A percentile compares a stretch with the other conserved stretches of the same genome.
phyloP scores from a whole-genome alignment of 1,139 yeast genomes.

The Kurtzmaniella quercitrusa region DNA sequence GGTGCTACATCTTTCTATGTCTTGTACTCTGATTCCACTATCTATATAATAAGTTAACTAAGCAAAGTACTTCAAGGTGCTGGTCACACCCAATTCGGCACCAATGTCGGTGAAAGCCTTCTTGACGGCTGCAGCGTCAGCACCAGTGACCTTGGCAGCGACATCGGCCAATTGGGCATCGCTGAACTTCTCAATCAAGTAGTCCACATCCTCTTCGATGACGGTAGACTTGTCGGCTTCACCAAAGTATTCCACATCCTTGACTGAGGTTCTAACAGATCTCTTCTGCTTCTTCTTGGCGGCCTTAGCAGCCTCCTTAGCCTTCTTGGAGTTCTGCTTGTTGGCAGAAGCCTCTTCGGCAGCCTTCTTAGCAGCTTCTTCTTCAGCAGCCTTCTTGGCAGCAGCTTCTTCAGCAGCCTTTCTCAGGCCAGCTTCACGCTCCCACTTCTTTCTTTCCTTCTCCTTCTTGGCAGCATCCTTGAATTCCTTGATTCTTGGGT shows the following conservation, averaged over 20 bases:
- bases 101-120: slow-evolving; percentile 47
- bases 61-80: slow-evolving; percentile 35
- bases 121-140: slow-evolving; percentile 51
- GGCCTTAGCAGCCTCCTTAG: slow-evolving; percentile 94
- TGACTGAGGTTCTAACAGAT: slow-evolving; percentile 75
- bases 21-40: not conserved
- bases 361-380: slow-evolving; percentile 64
- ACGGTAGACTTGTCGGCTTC: slow-evolving; percentile 62
- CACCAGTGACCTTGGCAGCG: slow-evolving; percentile 58
- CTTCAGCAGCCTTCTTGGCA: slow-evolving; percentile 82
- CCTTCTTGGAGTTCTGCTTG: slow-evolving; percentile 76
- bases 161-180: slow-evolving; percentile 70
- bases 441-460: slow-evolving; percentile 96
- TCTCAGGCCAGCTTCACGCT: slow-evolving; percentile 95
- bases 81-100: slow-evolving; percentile 34
- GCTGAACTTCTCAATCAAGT: slow-evolving; percentile 72
- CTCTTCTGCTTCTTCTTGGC: slow-evolving; percentile 99
- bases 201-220: slow-evolving; percentile 77
- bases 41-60: slow-evolving; percentile 3
- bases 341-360: slow-evolving; percentile 71
- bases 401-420: slow-evolving; percentile 89
- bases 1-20: not conserved
- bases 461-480: slow-evolving; percentile 94
- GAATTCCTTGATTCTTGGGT: slow-evolving; percentile 91
- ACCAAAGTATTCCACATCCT: slow-evolving; percentile 84